Evolutionary conservation across 495 filamentous ascomycete species (phyloP).

Genomic region (Aspergillus campestris): DNA sequence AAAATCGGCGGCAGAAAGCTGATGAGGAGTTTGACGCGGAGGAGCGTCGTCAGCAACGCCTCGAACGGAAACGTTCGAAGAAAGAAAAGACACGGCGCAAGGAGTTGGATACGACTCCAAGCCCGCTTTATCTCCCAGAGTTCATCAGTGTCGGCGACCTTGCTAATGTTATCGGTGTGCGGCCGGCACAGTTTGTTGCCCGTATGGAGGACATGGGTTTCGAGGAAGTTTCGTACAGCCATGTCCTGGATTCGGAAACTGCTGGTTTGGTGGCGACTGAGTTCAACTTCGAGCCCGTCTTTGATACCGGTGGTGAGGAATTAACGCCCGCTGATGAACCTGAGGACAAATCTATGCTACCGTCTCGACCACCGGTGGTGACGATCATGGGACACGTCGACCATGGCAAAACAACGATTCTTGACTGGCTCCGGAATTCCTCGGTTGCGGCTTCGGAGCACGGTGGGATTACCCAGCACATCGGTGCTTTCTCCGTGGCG

Average conservation of each 20-base stretch:
- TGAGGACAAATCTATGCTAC: slow-evolving; percentile 63
- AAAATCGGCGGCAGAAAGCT: slow-evolving; percentile 21
- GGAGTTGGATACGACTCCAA: slow-evolving; percentile 31
- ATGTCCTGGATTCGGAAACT: slow-evolving; percentile 82
- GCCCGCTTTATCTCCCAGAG: slow-evolving; percentile 73
- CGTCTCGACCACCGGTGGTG: slow-evolving; percentile 80
- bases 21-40: slow-evolving; percentile 33
- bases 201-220: slow-evolving; percentile 74
- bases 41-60: slow-evolving; percentile 19
- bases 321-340: slow-evolving; percentile 59
- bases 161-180: slow-evolving; percentile 66
- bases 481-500: slow-evolving; percentile 92
- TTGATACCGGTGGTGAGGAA: slow-evolving; percentile 63
- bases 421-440: slow-evolving; percentile 90
- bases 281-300: slow-evolving; percentile 84
- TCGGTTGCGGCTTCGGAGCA: slow-evolving; percentile 86
- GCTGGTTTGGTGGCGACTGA: slow-evolving; percentile 87
- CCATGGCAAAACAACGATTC: slow-evolving; percentile 94
- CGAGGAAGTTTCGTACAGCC: slow-evolving; percentile 66
- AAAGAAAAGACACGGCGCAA: slow-evolving; percentile 37
- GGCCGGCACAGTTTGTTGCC: slow-evolving; percentile 58
- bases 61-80: slow-evolving; percentile 38
- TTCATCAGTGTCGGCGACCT: slow-evolving; percentile 84
- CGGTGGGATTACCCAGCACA: slow-evolving; percentile 97
- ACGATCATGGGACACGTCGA: slow-evolving; percentile 99